Conservation (phyloP, 371 early-diverging fungal species). For the Mortierella polycephala region DNA sequence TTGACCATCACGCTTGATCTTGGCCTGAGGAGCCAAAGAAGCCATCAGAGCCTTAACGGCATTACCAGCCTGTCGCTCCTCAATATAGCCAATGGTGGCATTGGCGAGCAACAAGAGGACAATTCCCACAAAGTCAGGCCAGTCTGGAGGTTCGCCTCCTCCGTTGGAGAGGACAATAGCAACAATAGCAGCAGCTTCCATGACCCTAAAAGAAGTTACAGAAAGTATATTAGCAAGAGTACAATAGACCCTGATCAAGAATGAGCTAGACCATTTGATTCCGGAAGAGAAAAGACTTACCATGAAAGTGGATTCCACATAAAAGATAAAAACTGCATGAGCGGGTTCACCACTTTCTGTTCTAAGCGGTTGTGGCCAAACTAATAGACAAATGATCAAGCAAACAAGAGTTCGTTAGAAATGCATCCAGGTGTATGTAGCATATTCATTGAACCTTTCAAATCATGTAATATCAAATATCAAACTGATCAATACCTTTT, state of each 20-base stretch:
- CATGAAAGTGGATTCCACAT: slow-evolving; percentile 85
- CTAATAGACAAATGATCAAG: slow-evolving; percentile 24
- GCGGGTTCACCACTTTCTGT: slow-evolving; percentile 80
- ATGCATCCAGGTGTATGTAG: neutral
- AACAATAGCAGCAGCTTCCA: slow-evolving; percentile 83
- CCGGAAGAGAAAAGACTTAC: slow-evolving; percentile 23
- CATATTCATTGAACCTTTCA: too few relatives aligned
- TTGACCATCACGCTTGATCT: slow-evolving; percentile 70
- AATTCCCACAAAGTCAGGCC: slow-evolving; percentile 88
- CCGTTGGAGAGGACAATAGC: slow-evolving; percentile 79
- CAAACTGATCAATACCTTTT: slow-evolving; percentile 57
- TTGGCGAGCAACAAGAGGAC: slow-evolving; percentile 82
- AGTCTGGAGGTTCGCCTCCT: slow-evolving; percentile 73
- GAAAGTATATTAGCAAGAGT: too few relatives aligned
- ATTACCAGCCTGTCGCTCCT: slow-evolving; percentile 84
- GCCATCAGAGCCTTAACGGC: slow-evolving; percentile 82
- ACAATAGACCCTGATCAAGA: too few relatives aligned
- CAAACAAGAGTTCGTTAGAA: neutral
- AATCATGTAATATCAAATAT: too few relatives aligned
- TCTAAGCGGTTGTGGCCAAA: slow-evolving; percentile 78
- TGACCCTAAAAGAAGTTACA: slow-evolving; percentile 56
- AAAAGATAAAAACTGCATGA: slow-evolving; percentile 87
- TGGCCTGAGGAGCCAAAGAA: slow-evolving; percentile 78
- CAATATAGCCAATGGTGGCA: slow-evolving; percentile 86
- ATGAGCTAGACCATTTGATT: neutral